These are phyloP conservation scores for Ceratobasidium sp. DNA, from an alignment of 1,284 basidiomycete genomes.

Conservation along the genomic window DNA sequence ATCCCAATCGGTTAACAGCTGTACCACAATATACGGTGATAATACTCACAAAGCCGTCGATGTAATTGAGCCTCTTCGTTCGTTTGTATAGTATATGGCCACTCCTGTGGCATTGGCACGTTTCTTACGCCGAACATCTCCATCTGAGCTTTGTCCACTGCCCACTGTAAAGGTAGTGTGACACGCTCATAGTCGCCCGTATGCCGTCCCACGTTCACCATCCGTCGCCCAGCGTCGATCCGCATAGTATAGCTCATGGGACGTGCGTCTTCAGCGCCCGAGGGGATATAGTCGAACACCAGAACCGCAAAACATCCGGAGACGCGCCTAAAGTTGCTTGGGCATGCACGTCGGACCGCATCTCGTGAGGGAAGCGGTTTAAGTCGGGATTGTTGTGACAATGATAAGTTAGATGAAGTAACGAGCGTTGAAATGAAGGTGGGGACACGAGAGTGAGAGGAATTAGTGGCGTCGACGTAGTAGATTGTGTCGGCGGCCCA, in stretches of 20 bases:
- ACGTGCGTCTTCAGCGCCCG: slow-evolving; percentile 53
- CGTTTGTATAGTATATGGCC: slow-evolving; percentile 77
- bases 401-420: slow-evolving; percentile 59
- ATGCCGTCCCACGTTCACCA: slow-evolving; percentile 74
- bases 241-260: slow-evolving; percentile 77
- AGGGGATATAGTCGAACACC: slow-evolving; percentile 71
- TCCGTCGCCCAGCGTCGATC: slow-evolving; percentile 72
- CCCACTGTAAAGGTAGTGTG: slow-evolving; percentile 82
- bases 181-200: slow-evolving; percentile 76
- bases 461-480: slow-evolving; percentile 73
- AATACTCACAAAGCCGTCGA: slow-evolving; percentile 44
- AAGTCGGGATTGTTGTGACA: slow-evolving; percentile 62
- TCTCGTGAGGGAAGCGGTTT: slow-evolving; percentile 62
- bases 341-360: slow-evolving; percentile 70
- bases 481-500: slow-evolving; percentile 71
- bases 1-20: slow-evolving; percentile 38
- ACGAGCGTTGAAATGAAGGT: slow-evolving; percentile 70
- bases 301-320: slow-evolving; percentile 80
- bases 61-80: slow-evolving; percentile 66
- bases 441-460: slow-evolving; percentile 65
- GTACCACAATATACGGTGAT: slow-evolving; percentile 38
- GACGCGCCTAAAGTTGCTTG: slow-evolving; percentile 76
- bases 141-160: slow-evolving; percentile 79
- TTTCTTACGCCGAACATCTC: slow-evolving; percentile 68
- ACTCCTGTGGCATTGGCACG: slow-evolving; percentile 69